These are phyloP conservation scores for Sporothrix dimorphospora DNA, from an alignment of 2,329 filamentous ascomycete species.

Conservation along the genomic window DNA sequence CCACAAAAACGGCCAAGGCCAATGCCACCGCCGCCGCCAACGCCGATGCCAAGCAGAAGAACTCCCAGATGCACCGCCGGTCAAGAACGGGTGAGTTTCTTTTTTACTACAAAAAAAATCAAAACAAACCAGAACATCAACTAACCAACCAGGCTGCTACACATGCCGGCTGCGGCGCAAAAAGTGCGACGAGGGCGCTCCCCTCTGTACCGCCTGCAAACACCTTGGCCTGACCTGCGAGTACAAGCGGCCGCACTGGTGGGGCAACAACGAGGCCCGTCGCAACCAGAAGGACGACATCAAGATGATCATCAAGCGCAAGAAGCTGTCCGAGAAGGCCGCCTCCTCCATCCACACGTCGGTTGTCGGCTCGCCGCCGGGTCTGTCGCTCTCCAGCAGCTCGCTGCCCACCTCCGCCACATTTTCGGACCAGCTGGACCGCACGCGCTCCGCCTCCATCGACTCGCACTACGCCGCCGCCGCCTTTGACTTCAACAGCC, in stretches of 20 bases:
- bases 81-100: constrained; percentile 88
- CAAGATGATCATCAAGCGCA: constrained; percentile 96
- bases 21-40: constrained; percentile 44
- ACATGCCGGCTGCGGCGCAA: constrained; percentile 69
- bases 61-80: constrained; percentile 83
- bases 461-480: constrained; percentile 70
- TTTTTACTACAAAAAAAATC: neutral
- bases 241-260: constrained; percentile 97
- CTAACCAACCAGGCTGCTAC: constrained; percentile 59
- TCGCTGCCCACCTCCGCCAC: constrained; percentile 80
- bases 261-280: constrained; percentile 88
- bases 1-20: constrained; percentile 43
- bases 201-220: constrained; percentile 67
- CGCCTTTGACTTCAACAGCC: constrained; percentile 74
- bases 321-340: constrained; percentile 86
- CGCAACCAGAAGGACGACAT: constrained; percentile 89
- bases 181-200: constrained; percentile 69
- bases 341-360: constrained; percentile 35
- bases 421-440: constrained; percentile 73
- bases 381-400: constrained; percentile 63
- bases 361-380: constrained; percentile 67
- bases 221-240: constrained; percentile 85
- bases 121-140: neutral
- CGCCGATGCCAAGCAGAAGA: constrained; percentile 59
- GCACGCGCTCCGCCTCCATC: constrained; percentile 75